Evolutionary conservation across 2,329 filamentous ascomycete genomes (phyloP), one percentile per base, ranked within the genome.

Genomic region (Calonectria crousiana): DNA sequence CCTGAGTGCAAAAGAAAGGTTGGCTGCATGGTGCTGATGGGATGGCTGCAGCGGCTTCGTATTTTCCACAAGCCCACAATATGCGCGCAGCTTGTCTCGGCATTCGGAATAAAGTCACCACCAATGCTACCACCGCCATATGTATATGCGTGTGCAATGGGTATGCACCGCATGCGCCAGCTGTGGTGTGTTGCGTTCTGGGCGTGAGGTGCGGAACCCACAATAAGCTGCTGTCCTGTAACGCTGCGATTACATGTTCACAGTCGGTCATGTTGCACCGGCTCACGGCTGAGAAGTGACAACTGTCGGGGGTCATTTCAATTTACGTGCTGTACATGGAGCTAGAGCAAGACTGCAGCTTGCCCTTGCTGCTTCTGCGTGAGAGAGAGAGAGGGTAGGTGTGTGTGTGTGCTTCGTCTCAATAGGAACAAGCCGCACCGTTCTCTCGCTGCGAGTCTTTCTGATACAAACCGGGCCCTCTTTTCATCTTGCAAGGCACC

Each of bases 41-140:
- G 32, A 36, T 49, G 52, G 36, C 28, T 60, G 71, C 67, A 69
- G 71, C 66, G 18, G 32, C 26, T 66, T 73, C 71, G 71, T 73
- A 73, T n/a, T 73, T 64, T 16, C 32, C 36, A n/a, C 58, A 68
- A 60, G 49, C 66, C 56, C 28, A 26, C 38, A 47, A 18, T 32
- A 47, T 65, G 32, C 65, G 10, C 23, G 26, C 32, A 13, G 20
- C 34, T 62, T 18, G 28, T 56, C 28, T 49, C 30, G 44, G 56
- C 28, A 41, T 41, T 60, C 56, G 34, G 56, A 38, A 60, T 23
- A 16, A 60, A 38, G 14, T 26, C 23, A 60, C 41, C 41, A 16
- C 56, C 34, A 60, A 11, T 23, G n/a, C 34, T 13, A 23, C 32
- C 26, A 23, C n/a, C 6, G 10, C 32, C 6, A 18, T 52, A 13